Conservation (phyloP, 768 basidiomycete genomes). For the Termitomyces sp. region DNA sequence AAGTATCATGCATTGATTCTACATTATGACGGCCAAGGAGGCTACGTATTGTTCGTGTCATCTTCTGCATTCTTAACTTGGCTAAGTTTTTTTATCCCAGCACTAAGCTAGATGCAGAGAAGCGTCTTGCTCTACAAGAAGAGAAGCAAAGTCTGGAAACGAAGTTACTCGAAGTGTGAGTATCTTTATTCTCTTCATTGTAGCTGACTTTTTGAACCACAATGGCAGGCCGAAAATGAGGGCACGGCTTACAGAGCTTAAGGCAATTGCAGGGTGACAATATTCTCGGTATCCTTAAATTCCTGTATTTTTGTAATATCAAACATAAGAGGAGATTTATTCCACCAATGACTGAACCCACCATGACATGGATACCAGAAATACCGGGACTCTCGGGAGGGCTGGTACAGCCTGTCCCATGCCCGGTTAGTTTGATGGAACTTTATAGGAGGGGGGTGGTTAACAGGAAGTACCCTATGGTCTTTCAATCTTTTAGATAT, state of each 20-base stretch:
- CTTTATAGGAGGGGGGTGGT: too few species aligned
- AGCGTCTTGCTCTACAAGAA: slow-evolving; percentile 85
- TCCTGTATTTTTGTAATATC: too few species aligned
- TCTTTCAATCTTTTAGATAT: too few species aligned
- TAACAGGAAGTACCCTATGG: too few species aligned
- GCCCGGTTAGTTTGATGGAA: too few species aligned
- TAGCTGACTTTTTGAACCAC: slow-evolving; percentile 2
- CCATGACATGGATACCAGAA: too few species aligned
- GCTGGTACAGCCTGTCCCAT: too few species aligned
- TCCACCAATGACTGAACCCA: too few species aligned
- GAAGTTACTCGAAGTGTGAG: slow-evolving; percentile 85
- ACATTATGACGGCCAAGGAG: slow-evolving; percentile 92
- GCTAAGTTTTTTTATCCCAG: slow-evolving; percentile 35
- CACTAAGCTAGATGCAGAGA: slow-evolving; percentile 87
- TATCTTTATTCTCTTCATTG: slow-evolving; percentile 15
- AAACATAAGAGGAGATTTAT: too few species aligned
- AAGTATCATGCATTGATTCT: slow-evolving; percentile 87
- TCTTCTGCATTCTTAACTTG: background rate
- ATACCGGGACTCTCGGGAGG: too few species aligned
- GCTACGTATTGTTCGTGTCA: slow-evolving; percentile 84
- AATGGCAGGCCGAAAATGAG: slow-evolving; percentile 73
- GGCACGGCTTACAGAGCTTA: slow-evolving; percentile 69
- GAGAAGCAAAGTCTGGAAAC: slow-evolving; percentile 90
- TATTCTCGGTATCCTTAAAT: background rate
- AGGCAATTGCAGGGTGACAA: slow-evolving; percentile 25